Conservation (phyloP, 495 filamentous ascomycete species). For the Lasiosphaeria ovina region DNA sequence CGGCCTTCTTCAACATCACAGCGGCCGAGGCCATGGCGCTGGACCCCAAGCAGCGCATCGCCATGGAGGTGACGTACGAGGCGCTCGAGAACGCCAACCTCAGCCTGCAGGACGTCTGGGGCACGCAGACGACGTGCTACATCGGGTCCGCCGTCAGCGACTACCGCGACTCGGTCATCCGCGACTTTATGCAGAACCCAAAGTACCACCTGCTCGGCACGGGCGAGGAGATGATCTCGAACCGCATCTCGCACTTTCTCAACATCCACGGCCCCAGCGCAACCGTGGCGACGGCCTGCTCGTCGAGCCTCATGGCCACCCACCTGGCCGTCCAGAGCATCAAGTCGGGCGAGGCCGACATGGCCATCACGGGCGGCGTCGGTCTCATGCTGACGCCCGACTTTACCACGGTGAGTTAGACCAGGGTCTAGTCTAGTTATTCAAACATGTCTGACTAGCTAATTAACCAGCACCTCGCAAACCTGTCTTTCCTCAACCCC, state of each 20-base stretch:
- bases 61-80: slow-evolving; percentile 52
- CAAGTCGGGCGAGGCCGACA: slow-evolving; percentile 36
- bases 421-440: too few relatives aligned
- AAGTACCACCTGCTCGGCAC: slow-evolving; percentile 30
- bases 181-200: slow-evolving; percentile 20
- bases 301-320: slow-evolving; percentile 40
- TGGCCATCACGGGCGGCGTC: slow-evolving; percentile 43
- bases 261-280: slow-evolving; percentile 41
- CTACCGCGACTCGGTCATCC: slow-evolving; percentile 45
- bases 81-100: slow-evolving; percentile 55
- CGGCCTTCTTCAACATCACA: slow-evolving; percentile 52
- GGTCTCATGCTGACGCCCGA: slow-evolving; percentile 25
- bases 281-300: slow-evolving; percentile 48
- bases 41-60: slow-evolving; percentile 53
- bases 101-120: slow-evolving; percentile 29
- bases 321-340: slow-evolving; percentile 44
- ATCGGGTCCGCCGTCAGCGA: slow-evolving; percentile 72
- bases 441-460: too few relatives aligned
- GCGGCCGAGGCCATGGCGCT: slow-evolving; percentile 46
- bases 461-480: neutral
- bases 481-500: slow-evolving; percentile 16
- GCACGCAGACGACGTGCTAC: slow-evolving; percentile 60
- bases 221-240: slow-evolving; percentile 37
- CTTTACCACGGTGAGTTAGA: neutral
- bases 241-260: slow-evolving; percentile 52